These are phyloP conservation scores for Xylaria acuta DNA, from an alignment of 495 filamentous ascomycete species.

Conservation along the genomic window DNA sequence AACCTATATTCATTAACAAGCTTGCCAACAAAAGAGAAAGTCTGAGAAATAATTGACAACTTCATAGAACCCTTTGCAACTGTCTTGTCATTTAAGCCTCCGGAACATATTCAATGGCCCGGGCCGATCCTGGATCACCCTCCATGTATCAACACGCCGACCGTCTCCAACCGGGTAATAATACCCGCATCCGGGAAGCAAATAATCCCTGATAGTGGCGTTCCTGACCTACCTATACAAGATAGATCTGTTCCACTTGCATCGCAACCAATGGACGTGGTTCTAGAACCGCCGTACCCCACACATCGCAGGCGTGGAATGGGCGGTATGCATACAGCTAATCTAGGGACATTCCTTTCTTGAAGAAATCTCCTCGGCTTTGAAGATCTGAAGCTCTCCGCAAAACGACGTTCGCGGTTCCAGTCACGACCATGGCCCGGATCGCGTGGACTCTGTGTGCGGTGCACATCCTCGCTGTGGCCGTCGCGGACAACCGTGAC, in stretches of 20 bases:
- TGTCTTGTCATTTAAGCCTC: neutral
- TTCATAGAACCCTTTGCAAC: neutral
- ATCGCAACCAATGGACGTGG: neutral
- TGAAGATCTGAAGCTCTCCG: neutral
- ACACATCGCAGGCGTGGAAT: neutral
- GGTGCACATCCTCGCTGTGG: neutral
- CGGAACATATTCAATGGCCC: neutral
- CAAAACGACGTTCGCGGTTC: neutral
- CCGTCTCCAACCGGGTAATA: neutral
- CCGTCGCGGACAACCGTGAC: neutral
- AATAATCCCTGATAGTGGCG: neutral
- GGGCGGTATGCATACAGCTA: neutral
- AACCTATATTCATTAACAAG: neutral
- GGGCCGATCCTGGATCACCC: neutral
- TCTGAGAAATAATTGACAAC: neutral
- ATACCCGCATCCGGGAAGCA: neutral
- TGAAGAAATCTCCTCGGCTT: neutral
- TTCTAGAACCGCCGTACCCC: neutral
- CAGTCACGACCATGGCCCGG: neutral
- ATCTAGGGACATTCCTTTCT: neutral
- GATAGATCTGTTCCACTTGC: neutral
- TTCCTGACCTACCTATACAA: neutral
- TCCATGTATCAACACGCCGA: neutral
- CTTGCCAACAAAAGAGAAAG: neutral
- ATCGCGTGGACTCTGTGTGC: neutral